Conservation (phyloP, 768 basidiomycete species). For the Auriscalpium orientale region DNA sequence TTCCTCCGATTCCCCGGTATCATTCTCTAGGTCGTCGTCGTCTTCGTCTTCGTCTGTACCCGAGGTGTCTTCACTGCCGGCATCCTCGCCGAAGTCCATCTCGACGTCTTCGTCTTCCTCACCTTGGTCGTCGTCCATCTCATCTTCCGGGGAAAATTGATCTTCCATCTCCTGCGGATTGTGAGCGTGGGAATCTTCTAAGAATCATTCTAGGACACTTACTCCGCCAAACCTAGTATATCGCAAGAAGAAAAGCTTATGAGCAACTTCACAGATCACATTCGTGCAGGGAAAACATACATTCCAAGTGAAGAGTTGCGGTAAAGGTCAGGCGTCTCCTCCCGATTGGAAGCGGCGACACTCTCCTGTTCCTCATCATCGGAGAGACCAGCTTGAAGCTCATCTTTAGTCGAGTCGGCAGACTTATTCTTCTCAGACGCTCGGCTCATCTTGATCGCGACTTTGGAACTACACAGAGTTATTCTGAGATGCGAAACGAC, state of each 20-base stretch:
- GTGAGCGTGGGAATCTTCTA: constrained; percentile 9
- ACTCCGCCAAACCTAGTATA: constrained; percentile 64
- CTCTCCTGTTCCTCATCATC: constrained; percentile 55
- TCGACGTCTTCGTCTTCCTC: constrained; percentile 80
- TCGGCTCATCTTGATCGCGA: constrained; percentile 97
- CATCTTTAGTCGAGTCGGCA: constrained; percentile 35
- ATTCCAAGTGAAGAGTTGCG: constrained; percentile 95
- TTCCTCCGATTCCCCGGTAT: constrained; percentile 47
- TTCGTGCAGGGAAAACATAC: constrained; percentile 35
- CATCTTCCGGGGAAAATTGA: constrained; percentile 61
- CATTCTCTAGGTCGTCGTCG: constrained; percentile 57
- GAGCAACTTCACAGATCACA: background rate
- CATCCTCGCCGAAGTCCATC: constrained; percentile 81
- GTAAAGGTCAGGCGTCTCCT: constrained; percentile 90
- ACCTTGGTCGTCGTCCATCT: constrained; percentile 77
- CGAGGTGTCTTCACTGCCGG: constrained; percentile 76
- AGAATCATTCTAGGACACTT: constrained; percentile 27
- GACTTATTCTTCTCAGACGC: constrained; percentile 59
- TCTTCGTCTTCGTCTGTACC: constrained; percentile 64
- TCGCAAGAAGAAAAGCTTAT: background rate
- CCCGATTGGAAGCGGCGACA: constrained; percentile 46
- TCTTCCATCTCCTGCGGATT: constrained; percentile 76
- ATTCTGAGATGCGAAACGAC: background rate
- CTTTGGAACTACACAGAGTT: constrained; percentile 61
- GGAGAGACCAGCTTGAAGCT: constrained; percentile 40